These are phyloP conservation scores for Emergomyces africanus DNA, from an alignment of 2,329 filamentous ascomycete genomes.

Conservation along the genomic window DNA sequence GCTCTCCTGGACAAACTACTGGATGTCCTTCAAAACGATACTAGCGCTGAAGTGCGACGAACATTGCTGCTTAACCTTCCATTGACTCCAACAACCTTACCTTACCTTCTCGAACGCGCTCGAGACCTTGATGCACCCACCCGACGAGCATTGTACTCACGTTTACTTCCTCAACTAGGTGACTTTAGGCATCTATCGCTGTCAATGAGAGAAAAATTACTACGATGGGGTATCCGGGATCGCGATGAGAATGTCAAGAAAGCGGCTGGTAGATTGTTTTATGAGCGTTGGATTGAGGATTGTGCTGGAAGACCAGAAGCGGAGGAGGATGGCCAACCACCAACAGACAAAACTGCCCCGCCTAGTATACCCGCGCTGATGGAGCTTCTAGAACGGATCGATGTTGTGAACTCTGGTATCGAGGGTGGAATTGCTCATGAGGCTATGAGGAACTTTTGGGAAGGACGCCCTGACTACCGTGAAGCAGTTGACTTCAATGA, in stretches of 20 bases:
- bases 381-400: slow-evolving; percentile 85
- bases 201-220: slow-evolving; percentile 86
- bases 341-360: slow-evolving; percentile 36
- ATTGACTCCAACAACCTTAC: slow-evolving; percentile 66
- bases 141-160: slow-evolving; percentile 72
- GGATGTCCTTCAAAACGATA: slow-evolving; percentile 83
- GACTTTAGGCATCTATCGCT: slow-evolving; percentile 91
- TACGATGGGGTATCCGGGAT: slow-evolving; percentile 89
- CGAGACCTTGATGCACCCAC: slow-evolving; percentile 79
- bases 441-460: slow-evolving; percentile 95
- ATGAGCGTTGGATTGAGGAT: slow-evolving; percentile 95
- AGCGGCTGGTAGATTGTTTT: slow-evolving; percentile 78
- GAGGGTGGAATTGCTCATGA: slow-evolving; percentile 85
- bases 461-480: slow-evolving; percentile 56
- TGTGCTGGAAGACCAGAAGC: slow-evolving; percentile 59
- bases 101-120: slow-evolving; percentile 79
- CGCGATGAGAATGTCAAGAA: slow-evolving; percentile 90
- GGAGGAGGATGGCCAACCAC: slow-evolving; percentile 39
- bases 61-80: slow-evolving; percentile 85
- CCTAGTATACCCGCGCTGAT: slow-evolving; percentile 72
- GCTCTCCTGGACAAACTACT: slow-evolving; percentile 72
- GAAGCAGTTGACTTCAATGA: slow-evolving; percentile 34
- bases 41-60: slow-evolving; percentile 82
- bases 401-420: slow-evolving; percentile 78
- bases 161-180: slow-evolving; percentile 72